A percentile compares a stretch with the other conserved stretches of the same genome.
These are phyloP conservation scores for Aspergillus puulaauensis DNA, from an alignment of 2,329 filamentous ascomycete species.

Conservation along the genomic window DNA sequence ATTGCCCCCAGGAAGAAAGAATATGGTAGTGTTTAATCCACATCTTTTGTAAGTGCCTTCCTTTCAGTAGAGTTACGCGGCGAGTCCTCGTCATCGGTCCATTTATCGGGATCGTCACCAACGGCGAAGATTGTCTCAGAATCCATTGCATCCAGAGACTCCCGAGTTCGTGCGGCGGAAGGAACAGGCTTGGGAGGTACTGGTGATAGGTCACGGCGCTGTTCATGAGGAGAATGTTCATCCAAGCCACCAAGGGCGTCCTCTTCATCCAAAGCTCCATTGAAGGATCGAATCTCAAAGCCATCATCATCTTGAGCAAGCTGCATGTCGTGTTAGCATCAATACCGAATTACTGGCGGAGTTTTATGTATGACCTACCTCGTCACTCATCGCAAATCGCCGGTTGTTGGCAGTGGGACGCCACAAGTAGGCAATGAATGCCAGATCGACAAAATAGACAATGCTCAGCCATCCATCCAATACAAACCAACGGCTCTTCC, in stretches of 20 bases:
- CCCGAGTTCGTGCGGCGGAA: conserved; percentile 51
- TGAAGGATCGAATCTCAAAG: conserved; percentile 93
- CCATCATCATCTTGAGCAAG: conserved; percentile 98
- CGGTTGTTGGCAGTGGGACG: conserved; percentile 94
- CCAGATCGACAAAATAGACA: conserved; percentile 91
- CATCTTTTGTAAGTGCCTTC: conserved; percentile 51
- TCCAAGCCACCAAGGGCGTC: conserved; percentile 46
- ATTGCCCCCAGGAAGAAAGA: background rate
- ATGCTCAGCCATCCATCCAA: conserved; percentile 96
- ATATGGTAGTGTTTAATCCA: background rate
- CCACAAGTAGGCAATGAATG: conserved; percentile 94
- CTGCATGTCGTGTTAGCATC: conserved; percentile 41
- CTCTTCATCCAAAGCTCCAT: conserved; percentile 68
- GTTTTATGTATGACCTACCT: conserved; percentile 50
- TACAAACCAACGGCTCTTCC: conserved; percentile 97
- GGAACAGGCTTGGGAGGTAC: conserved; percentile 52
- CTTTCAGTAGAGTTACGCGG: conserved; percentile 51
- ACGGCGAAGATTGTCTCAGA: conserved; percentile 96
- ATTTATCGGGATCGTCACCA: conserved; percentile 80
- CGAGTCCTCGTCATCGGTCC: conserved; percentile 66
- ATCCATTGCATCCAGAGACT: conserved; percentile 76
- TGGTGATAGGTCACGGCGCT: conserved; percentile 38
- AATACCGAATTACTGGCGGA: background rate
- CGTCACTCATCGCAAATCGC: conserved; percentile 97
- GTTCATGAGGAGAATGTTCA: conserved; percentile 31